Evolutionary conservation across 441 rosid species (phyloP), one percentile per base, ranked within the genome.

Genomic region (Macaranga tanarius): DNA sequence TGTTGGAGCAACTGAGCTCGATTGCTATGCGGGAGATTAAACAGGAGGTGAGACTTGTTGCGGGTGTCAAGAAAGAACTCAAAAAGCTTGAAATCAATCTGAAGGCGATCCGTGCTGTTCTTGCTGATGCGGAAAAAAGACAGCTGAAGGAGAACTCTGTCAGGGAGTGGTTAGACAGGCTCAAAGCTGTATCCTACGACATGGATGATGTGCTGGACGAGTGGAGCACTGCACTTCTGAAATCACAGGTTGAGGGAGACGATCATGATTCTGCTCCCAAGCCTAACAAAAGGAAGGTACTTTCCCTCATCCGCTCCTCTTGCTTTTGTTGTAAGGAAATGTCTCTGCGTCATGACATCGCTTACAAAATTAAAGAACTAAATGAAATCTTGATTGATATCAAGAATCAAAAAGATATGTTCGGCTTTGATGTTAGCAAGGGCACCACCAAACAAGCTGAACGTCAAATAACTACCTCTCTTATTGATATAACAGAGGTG

Each of bases 121-220:
- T 79, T 0, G 1, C 13, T 16, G 76, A 67, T 67, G 81, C 76
- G 2, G 73, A 79, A 12, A 45, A 8, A 59, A 69, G 38, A 8
- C 56, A 62, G 26, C 0, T 69, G n/a, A 58, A 67, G 19, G 48
- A 62, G 9, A 23, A 2, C 0, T 1, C 28, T 15, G 51, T 64
- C 15, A 45, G 25, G 11, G 0, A 22, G 2, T 78, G 75, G 81
- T 10, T 74, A 15, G 67, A 42, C 11, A 47, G 62, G 10, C 73
- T 77, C 66, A 77, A 67, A 23, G 59, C 45, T 3, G 69, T 47
- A 3, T 67, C 69, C n/a, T 72, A 72, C 19, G 42, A 44, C 28
- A 71, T 71, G 5, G 60, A 71, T 8, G 67, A 61, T 22, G 71
- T 75, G 40, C 19, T 75, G 7, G 74, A 76, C 25, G 73, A 77